Conservation (phyloP, 1,139 yeast species). For the Zygoascus meyerae region DNA sequence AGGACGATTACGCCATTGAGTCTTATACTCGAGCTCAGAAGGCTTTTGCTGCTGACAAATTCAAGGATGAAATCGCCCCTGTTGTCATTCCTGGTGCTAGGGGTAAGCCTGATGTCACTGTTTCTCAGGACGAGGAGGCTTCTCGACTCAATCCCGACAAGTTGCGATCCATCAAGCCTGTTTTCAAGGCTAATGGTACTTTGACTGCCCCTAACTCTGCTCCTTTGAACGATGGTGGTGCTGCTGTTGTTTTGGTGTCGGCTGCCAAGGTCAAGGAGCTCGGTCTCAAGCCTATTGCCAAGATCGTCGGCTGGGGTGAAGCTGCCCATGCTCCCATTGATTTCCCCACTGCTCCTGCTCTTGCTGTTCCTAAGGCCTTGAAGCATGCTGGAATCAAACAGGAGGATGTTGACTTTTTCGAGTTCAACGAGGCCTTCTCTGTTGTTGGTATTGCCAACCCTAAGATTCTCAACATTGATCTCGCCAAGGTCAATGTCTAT, state of each 20-base stretch:
- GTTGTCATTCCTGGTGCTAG: conserved; percentile 82
- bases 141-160: conserved; percentile 69
- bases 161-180: conserved; percentile 80
- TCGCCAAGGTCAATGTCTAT: conserved; percentile 76
- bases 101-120: conserved; percentile 81
- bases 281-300: conserved; percentile 81
- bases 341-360: conserved; percentile 90
- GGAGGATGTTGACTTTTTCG: conserved; percentile 70
- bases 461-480: conserved; percentile 59
- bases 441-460: conserved; percentile 93
- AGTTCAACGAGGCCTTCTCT: conserved; percentile 94
- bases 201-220: conserved; percentile 97
- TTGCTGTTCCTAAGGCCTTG: conserved; percentile 92
- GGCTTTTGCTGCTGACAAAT: conserved; percentile 77
- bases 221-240: conserved; percentile 94
- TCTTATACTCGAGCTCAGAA: conserved; percentile 82
- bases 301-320: conserved; percentile 92
- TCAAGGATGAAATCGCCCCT: conserved; percentile 74
- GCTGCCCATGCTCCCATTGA: conserved; percentile 93
- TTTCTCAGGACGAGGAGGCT: conserved; percentile 73
- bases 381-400: conserved; percentile 68
- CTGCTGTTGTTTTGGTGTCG: conserved; percentile 83
- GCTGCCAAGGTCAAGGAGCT: conserved; percentile 77
- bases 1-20: conserved; percentile 80
- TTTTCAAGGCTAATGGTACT: conserved; percentile 79